Percentiles rank a stretch among this genome's conserved stretches.
phyloP scores from a whole-genome alignment of 306 rosid species.

The Cercis canadensis region DNA sequence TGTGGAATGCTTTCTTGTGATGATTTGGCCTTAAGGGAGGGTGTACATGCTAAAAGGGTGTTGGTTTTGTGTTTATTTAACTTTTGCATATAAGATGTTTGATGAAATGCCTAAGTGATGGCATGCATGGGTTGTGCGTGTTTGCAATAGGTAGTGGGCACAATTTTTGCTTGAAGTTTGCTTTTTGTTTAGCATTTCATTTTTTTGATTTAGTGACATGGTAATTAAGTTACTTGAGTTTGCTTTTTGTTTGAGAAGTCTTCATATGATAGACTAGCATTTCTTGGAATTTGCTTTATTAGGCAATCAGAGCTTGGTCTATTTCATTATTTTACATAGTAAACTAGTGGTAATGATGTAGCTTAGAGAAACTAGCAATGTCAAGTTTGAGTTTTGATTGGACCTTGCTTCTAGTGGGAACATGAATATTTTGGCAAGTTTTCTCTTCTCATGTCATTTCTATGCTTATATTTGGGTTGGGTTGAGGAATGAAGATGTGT shows the following conservation, averaged over 20 bases:
- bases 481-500: slow-evolving; percentile 30
- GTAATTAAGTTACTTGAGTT: not conserved
- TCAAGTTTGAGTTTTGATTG: not conserved
- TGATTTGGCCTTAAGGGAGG: too few species aligned
- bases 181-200: not conserved
- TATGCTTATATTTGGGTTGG: not conserved
- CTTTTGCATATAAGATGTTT: too few species aligned
- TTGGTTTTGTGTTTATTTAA: too few species aligned
- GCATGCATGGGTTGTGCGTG: too few species aligned
- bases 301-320: not conserved
- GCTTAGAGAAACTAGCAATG: slow-evolving; percentile 2
- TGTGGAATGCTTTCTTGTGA: too few species aligned
- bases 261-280: not conserved
- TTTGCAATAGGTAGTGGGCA: too few species aligned
- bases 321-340: not conserved
- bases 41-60: too few species aligned
- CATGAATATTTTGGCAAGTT: not conserved
- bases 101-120: too few species aligned
- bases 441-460: not conserved
- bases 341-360: not conserved
- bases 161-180: too few species aligned
- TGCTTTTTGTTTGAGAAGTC: slow-evolving; percentile 17
- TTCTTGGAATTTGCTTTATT: slow-evolving; percentile 12
- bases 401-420: slow-evolving; percentile 10
- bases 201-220: not conserved